Base-by-base conservation (phyloP, 2,329 filamentous ascomycete species). In the Hansfordia pulvinata region DNA sequence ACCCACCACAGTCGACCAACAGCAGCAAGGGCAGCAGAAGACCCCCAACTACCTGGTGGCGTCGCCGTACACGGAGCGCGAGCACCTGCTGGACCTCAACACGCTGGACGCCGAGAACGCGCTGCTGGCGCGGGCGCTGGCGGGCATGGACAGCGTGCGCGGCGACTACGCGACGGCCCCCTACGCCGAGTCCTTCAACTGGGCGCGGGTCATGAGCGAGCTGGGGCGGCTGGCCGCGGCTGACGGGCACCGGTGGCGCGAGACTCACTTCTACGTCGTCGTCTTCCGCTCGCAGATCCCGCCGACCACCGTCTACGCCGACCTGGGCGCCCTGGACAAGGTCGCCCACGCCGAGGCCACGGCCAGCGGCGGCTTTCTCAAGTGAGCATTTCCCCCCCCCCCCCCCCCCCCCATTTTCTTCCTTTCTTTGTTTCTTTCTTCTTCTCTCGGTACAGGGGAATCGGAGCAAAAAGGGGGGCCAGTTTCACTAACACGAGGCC, bases 291-390 rank as follows among this genome's bases (percentile, higher is more conserved):
- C 80, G 5, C 67, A 63, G 36, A 69, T 93, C 30, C 72, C 74
- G 19, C 60, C 66, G 2, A 67, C 62, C 9, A 78, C 76, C 2
- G 71, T 83, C 35, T 71, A 72, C 32, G 67, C 68, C 8, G 63
- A 77, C 31, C 64, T 93, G 20, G 75, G 75, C 20, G 61, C 64
- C 15, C 62, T 93, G 17, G 86, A 93, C 52, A 75, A 76, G 44
- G 72, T 72, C 32, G 80, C 80, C 6, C 85, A 93, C 48, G 63
- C 69, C 14, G 85, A 93, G 49, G 86, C 86, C 9, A 76, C 76
- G 11, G 65, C 65, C 20, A 81, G 74, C 41, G 85, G 85, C 5
- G 84, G 84, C 0, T 68, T 94, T 44, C 54, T 93, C 44, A 93
- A 93, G 69, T 74, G 54, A 45, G 62, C 50, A 14, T 18, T 18